Base-by-base conservation (phyloP, 2,329 filamentous ascomycete genomes). In the Balansia obtecta region DNA sequence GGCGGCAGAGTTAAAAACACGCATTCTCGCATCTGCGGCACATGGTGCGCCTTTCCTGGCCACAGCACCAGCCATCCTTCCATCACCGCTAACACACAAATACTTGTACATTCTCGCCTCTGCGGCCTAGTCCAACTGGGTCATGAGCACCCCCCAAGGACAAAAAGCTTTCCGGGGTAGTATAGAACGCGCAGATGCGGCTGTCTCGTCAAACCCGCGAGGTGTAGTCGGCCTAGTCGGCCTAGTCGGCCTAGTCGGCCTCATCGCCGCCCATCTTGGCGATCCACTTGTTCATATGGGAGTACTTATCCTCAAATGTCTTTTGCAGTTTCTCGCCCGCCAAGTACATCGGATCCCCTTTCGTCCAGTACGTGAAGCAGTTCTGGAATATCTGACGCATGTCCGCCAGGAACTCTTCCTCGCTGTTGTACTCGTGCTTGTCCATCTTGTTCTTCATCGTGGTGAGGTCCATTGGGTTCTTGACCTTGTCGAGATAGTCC, bases 371-470 rank as follows among this genome's bases (percentile, higher is more conserved):
- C n/a, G 71, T 74, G 61, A 77, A 82, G 62, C 78, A 82, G 61
- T 83, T 83, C 27, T 71, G 64, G 52, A 82, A 82, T 37, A 83
- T 83, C 58, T 79, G 76, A 7, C 76, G 73, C 58, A 83, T 72
- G 61, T 83, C 80, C 3, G 62, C 63, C 38, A 73, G 61, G 55
- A 83, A 83, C 48, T 80, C 75, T 3, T 73, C 68, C 8, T 77
- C 71, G 46, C 64, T 68, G 3, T 51, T 58, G 60, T 83, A 83
- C 56, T 74, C 71, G 18, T 62, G 63, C 13, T 63, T 60, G 50
- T 81, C 75, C 73, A 83, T 78, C 63, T 81, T 82, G 45, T 54
- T 62, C 62, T 81, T 80, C 65, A 83, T 75, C 1, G 76, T 81
- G 43, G 64, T 68, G 2, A 83, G 71, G 56, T 82, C 79, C 79